These are phyloP conservation scores for Colletotrichum aenigma DNA, from an alignment of 2,329 filamentous ascomycete genomes.

Conservation along the genomic window DNA sequence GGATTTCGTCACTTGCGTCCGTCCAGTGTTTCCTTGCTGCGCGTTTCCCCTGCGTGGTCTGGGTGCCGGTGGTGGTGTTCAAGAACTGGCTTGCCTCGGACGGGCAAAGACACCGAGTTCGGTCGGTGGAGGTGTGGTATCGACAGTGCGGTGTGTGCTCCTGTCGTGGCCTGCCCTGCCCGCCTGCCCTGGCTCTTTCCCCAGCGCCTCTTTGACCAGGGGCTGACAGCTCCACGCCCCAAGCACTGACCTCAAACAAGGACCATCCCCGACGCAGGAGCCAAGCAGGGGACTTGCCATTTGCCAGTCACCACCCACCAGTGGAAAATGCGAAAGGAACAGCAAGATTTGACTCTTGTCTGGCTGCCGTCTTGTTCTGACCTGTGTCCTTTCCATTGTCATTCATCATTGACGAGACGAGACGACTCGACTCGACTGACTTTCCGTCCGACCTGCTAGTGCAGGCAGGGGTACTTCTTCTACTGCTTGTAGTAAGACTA, in stretches of 20 bases:
- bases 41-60: not conserved
- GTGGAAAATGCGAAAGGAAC: not conserved
- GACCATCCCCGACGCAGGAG: slow-evolving; percentile 9
- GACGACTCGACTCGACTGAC: not conserved
- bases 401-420: not conserved
- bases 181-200: not conserved
- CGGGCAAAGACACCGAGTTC: not conserved
- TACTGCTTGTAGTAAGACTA: not conserved
- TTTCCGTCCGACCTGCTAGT: not conserved
- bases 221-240: not conserved
- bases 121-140: slow-evolving; percentile 6
- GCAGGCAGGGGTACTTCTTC: not conserved
- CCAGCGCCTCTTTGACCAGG: not conserved
- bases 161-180: not conserved
- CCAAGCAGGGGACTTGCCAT: not conserved
- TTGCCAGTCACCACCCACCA: not conserved
- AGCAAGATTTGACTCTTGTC: not conserved
- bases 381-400: not conserved
- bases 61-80: not conserved
- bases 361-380: not conserved
- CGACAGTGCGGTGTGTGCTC: not conserved
- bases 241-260: slow-evolving; percentile 18
- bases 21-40: not conserved
- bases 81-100: not conserved
- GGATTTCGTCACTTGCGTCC: not conserved